A percentile compares a stretch with the other conserved stretches of the same genome.
phyloP scores from a whole-genome alignment of 192 early-diverging fungal genomes.

The Chytriomyces sp. region DNA sequence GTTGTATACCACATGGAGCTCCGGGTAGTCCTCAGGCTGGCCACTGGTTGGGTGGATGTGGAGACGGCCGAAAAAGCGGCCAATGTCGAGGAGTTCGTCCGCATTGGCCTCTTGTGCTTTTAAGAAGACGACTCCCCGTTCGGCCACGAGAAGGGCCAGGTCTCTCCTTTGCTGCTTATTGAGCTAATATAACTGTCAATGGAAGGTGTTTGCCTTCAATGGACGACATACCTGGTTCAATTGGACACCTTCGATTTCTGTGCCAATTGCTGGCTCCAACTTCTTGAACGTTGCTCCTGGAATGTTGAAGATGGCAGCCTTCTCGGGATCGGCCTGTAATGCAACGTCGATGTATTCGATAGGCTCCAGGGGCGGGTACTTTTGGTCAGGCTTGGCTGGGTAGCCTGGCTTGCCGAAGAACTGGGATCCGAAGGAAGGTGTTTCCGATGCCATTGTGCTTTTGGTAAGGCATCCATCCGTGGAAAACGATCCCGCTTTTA shows the following conservation, averaged over 20 bases:
- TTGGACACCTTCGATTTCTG: constrained; percentile 66
- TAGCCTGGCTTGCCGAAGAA: constrained; percentile 22
- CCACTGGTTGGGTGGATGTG: constrained; percentile 37
- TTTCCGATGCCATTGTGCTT: too few species aligned
- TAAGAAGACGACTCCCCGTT: constrained; percentile 73
- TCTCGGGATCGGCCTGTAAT: constrained; percentile 54
- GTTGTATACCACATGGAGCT: constrained; percentile 30
- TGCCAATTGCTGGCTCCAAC: constrained; percentile 60
- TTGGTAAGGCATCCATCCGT: too few species aligned
- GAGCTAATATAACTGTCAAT: constrained; percentile 44
- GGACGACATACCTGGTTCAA: neutral
- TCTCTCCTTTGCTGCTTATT: constrained; percentile 64
- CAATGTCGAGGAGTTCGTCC: constrained; percentile 57
- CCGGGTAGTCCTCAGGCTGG: constrained; percentile 29
- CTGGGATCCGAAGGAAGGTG: constrained; percentile 14
- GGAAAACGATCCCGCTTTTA: too few species aligned
- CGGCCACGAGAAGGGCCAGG: constrained; percentile 61
- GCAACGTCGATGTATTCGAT: constrained; percentile 36
- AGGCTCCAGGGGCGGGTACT: constrained; percentile 25
- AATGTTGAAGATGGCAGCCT: constrained; percentile 51
- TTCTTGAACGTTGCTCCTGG: constrained; percentile 57
- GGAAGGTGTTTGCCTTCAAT: constrained; percentile 1
- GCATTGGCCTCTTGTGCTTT: constrained; percentile 62
- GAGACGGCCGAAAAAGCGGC: constrained; percentile 17
- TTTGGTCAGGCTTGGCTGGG: constrained; percentile 21